These are phyloP conservation scores for Nitzschia sp. DNA, from an alignment of 108 stramenopile genomes.

Conservation along the genomic window DNA sequence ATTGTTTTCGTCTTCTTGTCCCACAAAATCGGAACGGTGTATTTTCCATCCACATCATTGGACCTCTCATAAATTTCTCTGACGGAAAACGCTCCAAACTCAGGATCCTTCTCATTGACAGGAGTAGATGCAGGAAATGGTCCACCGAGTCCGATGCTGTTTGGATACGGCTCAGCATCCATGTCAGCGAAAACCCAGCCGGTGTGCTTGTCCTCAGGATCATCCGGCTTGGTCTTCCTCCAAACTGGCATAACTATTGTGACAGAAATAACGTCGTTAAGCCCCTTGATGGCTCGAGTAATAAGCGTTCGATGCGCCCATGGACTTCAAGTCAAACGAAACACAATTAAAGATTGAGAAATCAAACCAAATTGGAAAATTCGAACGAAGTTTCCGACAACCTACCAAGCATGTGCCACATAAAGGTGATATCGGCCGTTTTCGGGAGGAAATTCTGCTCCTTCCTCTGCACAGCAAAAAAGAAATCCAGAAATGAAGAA, in stretches of 20 bases:
- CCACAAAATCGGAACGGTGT: conserved; percentile 88
- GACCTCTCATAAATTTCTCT: conserved; percentile 83
- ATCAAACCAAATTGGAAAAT: neutral
- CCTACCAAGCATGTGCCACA: conserved; percentile 60
- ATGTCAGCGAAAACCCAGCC: conserved; percentile 83
- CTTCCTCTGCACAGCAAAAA: conserved; percentile 21
- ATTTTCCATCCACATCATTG: conserved; percentile 74
- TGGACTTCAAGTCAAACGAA: conserved; percentile 28
- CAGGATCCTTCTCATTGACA: conserved; percentile 52
- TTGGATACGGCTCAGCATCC: conserved; percentile 16
- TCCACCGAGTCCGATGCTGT: conserved; percentile 32
- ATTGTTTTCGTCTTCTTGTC: conserved; percentile 90
- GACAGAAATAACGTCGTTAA: conserved; percentile 85
- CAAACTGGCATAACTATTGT: conserved; percentile 71
- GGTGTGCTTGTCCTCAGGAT: conserved; percentile 66
- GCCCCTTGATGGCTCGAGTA: conserved; percentile 72
- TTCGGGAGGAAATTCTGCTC: conserved; percentile 58
- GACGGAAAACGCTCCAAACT: conserved; percentile 50
- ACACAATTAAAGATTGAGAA: neutral
- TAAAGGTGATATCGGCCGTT: conserved; percentile 63
- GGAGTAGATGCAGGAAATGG: conserved; percentile 31
- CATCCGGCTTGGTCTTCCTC: conserved; percentile 70
- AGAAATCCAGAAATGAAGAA: neutral
- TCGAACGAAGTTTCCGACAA: neutral
- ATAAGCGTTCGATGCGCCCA: conserved; percentile 78